Percentiles rank a stretch among this genome's conserved stretches.
Conservation (phyloP, 2,329 filamentous ascomycete species). For the Coleophoma crateriformis region DNA sequence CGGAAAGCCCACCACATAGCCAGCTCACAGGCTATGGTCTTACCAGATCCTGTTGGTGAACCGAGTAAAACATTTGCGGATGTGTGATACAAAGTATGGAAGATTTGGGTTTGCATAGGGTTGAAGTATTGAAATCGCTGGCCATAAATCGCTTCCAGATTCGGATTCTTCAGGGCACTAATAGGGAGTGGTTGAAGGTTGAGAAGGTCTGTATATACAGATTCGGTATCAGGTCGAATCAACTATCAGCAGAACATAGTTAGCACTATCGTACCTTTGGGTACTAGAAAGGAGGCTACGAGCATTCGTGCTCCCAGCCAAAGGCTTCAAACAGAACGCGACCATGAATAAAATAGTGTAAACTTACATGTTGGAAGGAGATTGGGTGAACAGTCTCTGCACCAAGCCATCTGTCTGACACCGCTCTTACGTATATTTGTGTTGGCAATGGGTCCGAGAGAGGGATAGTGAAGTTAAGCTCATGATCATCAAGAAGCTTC, state of each 20-base stretch:
- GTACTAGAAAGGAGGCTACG: no score
- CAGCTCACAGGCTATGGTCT: conserved; percentile 91
- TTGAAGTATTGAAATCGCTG: conserved; percentile 95
- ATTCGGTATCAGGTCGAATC: conserved; percentile 95
- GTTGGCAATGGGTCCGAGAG: conserved; percentile 87
- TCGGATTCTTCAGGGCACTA: conserved; percentile 78
- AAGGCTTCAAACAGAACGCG: no score
- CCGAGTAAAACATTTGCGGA: conserved; percentile 87
- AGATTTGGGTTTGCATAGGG: conserved; percentile 98
- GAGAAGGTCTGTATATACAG: conserved; percentile 89
- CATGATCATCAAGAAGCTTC: conserved; percentile 93
- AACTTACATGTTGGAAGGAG: conserved; percentile 75
- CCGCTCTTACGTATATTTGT: conserved; percentile 91
- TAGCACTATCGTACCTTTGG: no score
- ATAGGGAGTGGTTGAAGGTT: conserved; percentile 88
- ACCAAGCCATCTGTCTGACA: conserved; percentile 94
- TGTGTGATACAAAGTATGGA: conserved; percentile 93
- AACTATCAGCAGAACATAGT: conserved; percentile 33
- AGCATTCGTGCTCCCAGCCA: no score
- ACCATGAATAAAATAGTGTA: not conserved
- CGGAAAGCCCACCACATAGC: conserved; percentile 99
- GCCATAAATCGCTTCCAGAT: conserved; percentile 82
- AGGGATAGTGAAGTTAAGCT: conserved; percentile 96
- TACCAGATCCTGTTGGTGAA: conserved; percentile 94
- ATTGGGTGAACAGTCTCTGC: conserved; percentile 93